A percentile compares a stretch with the other conserved stretches of the same genome.
These are phyloP conservation scores for Chaetothyriales sp. DNA, from an alignment of 2,329 filamentous ascomycete species.

Conservation along the genomic window DNA sequence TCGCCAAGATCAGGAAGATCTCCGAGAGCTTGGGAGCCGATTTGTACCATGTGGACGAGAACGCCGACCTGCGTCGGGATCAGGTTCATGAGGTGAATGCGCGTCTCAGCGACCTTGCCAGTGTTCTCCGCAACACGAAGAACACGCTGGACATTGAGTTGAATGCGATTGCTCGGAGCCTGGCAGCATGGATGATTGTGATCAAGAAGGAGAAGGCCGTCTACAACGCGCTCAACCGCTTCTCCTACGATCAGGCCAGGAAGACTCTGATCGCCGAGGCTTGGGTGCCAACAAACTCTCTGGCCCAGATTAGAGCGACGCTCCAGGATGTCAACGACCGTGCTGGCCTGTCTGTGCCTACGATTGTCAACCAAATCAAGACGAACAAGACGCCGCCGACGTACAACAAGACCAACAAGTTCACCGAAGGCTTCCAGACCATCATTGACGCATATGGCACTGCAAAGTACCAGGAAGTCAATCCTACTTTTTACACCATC, in stretches of 20 bases:
- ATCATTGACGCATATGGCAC: slow-evolving; percentile 98
- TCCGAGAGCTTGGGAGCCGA: slow-evolving; percentile 94
- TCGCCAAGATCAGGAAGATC: slow-evolving; percentile 97
- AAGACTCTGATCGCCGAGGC: slow-evolving; percentile 96
- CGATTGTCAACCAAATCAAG: slow-evolving; percentile 93
- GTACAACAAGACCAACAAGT: slow-evolving; percentile 96
- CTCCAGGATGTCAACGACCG: slow-evolving; percentile 93
- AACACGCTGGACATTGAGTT: slow-evolving; percentile 84
- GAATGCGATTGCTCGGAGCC: slow-evolving; percentile 76
- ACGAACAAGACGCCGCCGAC: slow-evolving; percentile 97
- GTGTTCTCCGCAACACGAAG: slow-evolving; percentile 89
- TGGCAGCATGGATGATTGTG: slow-evolving; percentile 94
- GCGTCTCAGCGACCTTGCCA: slow-evolving; percentile 75
- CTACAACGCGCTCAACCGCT: slow-evolving; percentile 86
- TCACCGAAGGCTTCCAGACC: slow-evolving; percentile 94
- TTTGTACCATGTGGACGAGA: slow-evolving; percentile 93
- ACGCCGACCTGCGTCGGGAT: slow-evolving; percentile 83
- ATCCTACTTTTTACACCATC: slow-evolving; percentile 86
- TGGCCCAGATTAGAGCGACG: slow-evolving; percentile 78
- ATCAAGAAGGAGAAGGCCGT: slow-evolving; percentile 97
- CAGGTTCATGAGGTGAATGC: slow-evolving; percentile 97
- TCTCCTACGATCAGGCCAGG: slow-evolving; percentile 88
- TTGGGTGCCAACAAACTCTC: slow-evolving; percentile 86
- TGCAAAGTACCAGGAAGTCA: slow-evolving; percentile 92
- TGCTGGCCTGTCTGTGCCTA: slow-evolving; percentile 89